A percentile compares a stretch with the other conserved stretches of the same genome.
phyloP scores from a whole-genome alignment of 805 yeast species.

The Metschnikowia aberdeeniae region DNA sequence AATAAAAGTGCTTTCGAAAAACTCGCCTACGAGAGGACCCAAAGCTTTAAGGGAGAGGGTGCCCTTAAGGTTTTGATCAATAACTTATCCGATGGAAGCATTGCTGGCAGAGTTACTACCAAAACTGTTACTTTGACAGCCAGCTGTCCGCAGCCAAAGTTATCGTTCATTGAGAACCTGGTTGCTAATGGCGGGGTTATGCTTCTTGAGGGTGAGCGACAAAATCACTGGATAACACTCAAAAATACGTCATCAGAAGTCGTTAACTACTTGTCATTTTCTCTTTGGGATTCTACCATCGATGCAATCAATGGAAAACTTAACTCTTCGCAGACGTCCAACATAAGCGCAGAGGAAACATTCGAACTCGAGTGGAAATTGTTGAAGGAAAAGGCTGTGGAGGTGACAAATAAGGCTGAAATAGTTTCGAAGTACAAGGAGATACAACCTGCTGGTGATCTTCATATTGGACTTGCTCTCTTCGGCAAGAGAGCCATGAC shows the following conservation, averaged over 20 bases:
- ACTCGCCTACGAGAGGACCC: slow-evolving; percentile 1
- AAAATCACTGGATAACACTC: slow-evolving; percentile 46
- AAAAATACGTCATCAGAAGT: slow-evolving; percentile 56
- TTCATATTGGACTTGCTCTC: slow-evolving; percentile 52
- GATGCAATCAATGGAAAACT: slow-evolving; percentile 59
- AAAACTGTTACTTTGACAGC: slow-evolving; percentile 27
- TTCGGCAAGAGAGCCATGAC: slow-evolving; percentile 72
- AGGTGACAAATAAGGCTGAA: slow-evolving; percentile 45
- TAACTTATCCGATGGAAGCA: slow-evolving; percentile 24
- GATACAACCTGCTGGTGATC: slow-evolving; percentile 38
- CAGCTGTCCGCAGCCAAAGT: slow-evolving; percentile 54
- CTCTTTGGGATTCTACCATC: slow-evolving; percentile 68
- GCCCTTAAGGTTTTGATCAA: slow-evolving; percentile 17
- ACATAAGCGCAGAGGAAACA: slow-evolving; percentile 51
- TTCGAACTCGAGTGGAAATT: slow-evolving; percentile 74
- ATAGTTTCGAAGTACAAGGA: slow-evolving; percentile 32
- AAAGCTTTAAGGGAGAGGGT: not conserved
- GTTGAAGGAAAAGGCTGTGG: slow-evolving; percentile 53
- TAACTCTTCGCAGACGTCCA: slow-evolving; percentile 21
- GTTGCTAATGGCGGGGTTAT: slow-evolving; percentile 64
- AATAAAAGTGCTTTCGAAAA: slow-evolving; percentile 12
- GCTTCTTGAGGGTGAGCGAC: slow-evolving; percentile 75
- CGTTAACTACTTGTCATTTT: slow-evolving; percentile 55
- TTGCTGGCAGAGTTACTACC: slow-evolving; percentile 16
- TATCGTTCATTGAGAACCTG: slow-evolving; percentile 49